These are phyloP conservation scores for Neurospora sp. DNA, from an alignment of 495 filamentous ascomycete species.

Conservation along the genomic window DNA sequence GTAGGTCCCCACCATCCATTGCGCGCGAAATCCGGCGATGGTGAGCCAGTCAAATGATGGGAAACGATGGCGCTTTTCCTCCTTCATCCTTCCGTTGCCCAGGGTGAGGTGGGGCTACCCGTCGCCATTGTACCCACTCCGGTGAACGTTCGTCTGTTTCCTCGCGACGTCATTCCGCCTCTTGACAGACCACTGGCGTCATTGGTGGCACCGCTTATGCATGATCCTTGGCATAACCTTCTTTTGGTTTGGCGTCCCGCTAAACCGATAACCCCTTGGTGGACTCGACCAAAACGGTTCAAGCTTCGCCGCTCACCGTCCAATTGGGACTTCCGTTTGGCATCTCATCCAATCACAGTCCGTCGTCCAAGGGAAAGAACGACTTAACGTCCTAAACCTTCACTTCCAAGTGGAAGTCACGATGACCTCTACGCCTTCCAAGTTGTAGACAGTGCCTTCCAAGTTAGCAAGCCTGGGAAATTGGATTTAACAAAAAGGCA, in stretches of 20 bases:
- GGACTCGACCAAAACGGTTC: background rate
- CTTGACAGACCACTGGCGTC: slow-evolving; percentile 4
- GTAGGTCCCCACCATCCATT: background rate
- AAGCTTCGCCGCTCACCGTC: background rate
- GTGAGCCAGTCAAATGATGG: background rate
- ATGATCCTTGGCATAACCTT: slow-evolving; percentile 5
- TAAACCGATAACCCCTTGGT: background rate
- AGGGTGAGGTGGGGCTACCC: background rate
- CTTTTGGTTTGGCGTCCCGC: slow-evolving; percentile 1
- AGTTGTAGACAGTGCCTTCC: background rate
- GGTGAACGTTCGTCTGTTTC: slow-evolving; percentile 6
- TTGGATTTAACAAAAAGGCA: background rate
- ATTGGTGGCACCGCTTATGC: slow-evolving; percentile 11
- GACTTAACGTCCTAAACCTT: background rate
- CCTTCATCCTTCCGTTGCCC: background rate
- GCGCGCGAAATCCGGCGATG: background rate
- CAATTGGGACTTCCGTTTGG: background rate
- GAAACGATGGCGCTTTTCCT: background rate
- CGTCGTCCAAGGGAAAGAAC: background rate
- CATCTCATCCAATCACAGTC: background rate
- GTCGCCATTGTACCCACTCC: background rate
- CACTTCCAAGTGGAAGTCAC: background rate
- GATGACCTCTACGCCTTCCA: background rate
- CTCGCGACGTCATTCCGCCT: slow-evolving; percentile 12
- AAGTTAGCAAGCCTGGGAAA: background rate